Base-by-base conservation (phyloP, 2,329 filamentous ascomycete genomes). In the Macrophomina tecta region DNA sequence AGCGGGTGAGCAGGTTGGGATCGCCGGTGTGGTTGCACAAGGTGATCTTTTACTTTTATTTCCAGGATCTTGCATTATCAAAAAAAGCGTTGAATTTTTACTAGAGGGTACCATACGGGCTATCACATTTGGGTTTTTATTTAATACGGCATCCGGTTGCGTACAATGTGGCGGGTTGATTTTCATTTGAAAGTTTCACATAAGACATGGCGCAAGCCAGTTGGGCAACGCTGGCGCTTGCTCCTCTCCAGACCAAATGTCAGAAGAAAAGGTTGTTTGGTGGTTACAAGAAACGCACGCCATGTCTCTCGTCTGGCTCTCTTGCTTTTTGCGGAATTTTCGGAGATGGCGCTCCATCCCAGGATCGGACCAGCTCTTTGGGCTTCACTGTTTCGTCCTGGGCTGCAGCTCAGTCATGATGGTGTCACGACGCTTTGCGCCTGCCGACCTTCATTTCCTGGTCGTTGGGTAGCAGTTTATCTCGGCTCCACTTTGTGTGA, bases 141-240 rank as follows among this genome's bases (percentile, higher is more conserved):
- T 62, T 62, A 62, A 62, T 62, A 12, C 16, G 46, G 46, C 38
- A 48, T 62, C 11, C 28, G 30, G 42, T 62, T 49, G 42, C 58
- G 46, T 42, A 30, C 42, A 7, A 14, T 38, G 58, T 49, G 45
- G 58, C 58, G 48, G 42, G 23, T 62, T 30, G 56, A 12, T 49
- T 45, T 42, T 49, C 42, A 38, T 62, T 34, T 62, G 14, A 62
- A 9, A 36, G 58, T 62, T 62, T 62, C 58, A 62, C 30, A 48
- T 38, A 49, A 62, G 58, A 62, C 58, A 48, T 18, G 58, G 58
- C 58, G 58, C 58, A 49, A 62, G 42, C 42, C 16, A 28, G 42
- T 40, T 62, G 32, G 45, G 58, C 45, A 62, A 49, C 58, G 58
- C 58, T 62, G 58, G 58, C 58, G 58, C 32, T 61, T 38, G 32